Base-by-base conservation (phyloP, 768 basidiomycete genomes). In the Kwoniella dejecticola region DNA sequence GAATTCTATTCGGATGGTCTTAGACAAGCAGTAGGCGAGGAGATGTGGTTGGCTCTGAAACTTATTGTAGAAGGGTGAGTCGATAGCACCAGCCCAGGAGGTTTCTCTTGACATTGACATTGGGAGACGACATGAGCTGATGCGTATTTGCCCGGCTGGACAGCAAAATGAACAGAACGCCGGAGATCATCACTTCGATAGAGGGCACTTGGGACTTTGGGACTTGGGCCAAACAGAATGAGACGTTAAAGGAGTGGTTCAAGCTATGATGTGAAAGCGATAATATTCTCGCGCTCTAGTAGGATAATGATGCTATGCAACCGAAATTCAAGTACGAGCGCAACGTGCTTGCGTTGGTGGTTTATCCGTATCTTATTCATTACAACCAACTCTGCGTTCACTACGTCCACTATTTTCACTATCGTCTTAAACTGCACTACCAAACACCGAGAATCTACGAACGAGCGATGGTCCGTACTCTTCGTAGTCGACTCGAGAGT, bases 401-500 rank as follows among this genome's bases (percentile, higher is more conserved):
- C n/a, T n/a, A n/a, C 15, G 4, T 47, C 42, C 19, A 12, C 13
- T 54, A 36, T 31, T 5, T 42, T 19, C 19, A 17, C 31, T 11
- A 46, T 11, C 23, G 26, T 11, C 23, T 55, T 70, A 78, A 24
- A 67, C 62, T n/a, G 77, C 70, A 61, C 67, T 70, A 17, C 77
- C 77, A 62, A 78, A 78, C 13, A 78, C 77, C 40, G 74, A 75
- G 74, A 78, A 78, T 57, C 75, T 40, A 42, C 77, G 57, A 59
- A 78, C 75, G 33, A 77, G 62, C 44, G 72, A 75, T 10, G 79
- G 78, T 21, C 79, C 79, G 62, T 77, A 77, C 56, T 80, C 79
- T 56, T 80, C 73, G 64, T 95, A 96, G 71, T 96, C 91, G 21
- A 89, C 90, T 77, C 93, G 91, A 49, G 90, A 91, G 81, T 93